Percentiles rank a stretch among this genome's conserved stretches.
These are phyloP conservation scores for Lactarius indigo DNA, from an alignment of 768 basidiomycete genomes.

Conservation along the genomic window DNA sequence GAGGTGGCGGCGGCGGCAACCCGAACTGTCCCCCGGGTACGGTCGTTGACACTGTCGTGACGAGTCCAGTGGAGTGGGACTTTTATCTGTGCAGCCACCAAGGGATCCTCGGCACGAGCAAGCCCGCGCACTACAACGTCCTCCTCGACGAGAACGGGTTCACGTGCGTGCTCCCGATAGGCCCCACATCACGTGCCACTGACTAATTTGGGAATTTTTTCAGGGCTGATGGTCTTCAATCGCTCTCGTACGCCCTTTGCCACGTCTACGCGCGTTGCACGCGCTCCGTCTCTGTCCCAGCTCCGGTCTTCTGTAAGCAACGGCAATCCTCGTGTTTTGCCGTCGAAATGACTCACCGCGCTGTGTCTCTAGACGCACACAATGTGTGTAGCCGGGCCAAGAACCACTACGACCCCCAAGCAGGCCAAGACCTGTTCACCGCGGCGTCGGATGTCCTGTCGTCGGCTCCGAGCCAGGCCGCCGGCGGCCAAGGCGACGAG, in stretches of 20 bases:
- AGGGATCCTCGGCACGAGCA: conserved; percentile 48
- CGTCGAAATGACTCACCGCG: background rate
- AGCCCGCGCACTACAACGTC: conserved; percentile 56
- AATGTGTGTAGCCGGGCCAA: conserved; percentile 72
- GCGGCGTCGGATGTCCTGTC: conserved; percentile 35
- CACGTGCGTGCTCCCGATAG: conserved; percentile 38
- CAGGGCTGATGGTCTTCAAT: conserved; percentile 65
- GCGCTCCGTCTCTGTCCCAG: conserved; percentile 76
- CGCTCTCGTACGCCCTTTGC: conserved; percentile 67
- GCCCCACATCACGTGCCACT: background rate
- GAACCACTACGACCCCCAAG: conserved; percentile 69
- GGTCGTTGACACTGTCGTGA: conserved; percentile 66
- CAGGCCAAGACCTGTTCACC: conserved; percentile 52
- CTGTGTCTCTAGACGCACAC: conserved; percentile 55
- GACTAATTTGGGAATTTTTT: background rate
- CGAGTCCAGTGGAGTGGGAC: conserved; percentile 68
- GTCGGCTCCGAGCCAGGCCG: background rate
- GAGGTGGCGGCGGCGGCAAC: conserved; percentile 30
- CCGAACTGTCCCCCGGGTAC: conserved; percentile 76
- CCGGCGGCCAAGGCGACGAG: conserved; percentile 28
- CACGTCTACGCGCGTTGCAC: conserved; percentile 81
- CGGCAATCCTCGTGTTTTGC: background rate
- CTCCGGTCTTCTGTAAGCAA: conserved; percentile 72
- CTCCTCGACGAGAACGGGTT: conserved; percentile 55
- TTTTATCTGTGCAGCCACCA: conserved; percentile 77